Evolutionary conservation across 345 rosid species (phyloP).

Genomic region (Aquilaria yunnanensis): DNA sequence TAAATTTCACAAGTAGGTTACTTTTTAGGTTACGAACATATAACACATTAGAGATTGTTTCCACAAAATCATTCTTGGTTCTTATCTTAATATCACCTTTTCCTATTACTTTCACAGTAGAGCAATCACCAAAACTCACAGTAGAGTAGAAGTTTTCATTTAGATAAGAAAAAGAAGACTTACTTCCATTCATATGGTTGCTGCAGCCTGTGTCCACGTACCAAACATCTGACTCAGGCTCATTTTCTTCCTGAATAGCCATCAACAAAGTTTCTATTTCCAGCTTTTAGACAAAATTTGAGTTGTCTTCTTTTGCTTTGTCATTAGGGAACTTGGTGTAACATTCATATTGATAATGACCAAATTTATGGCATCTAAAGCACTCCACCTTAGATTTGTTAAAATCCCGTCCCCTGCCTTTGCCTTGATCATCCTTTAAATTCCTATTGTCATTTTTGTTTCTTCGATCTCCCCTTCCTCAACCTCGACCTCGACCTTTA

Average conservation of each 20-base stretch:
- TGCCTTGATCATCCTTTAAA: constrained; percentile 1
- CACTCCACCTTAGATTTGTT: constrained; percentile 10
- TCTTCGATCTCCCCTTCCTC: neutral
- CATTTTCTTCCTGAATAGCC: neutral
- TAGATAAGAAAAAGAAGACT: neutral
- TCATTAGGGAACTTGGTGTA: neutral
- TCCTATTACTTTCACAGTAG: neutral
- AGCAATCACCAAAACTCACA: neutral
- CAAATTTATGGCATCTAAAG: neutral
- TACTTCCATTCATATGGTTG: constrained; percentile 7
- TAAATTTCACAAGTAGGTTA: neutral
- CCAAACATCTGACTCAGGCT: neutral
- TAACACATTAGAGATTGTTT: neutral
- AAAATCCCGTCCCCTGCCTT: constrained; percentile 3
- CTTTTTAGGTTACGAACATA: neutral
- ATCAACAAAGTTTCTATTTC: constrained; percentile 1
- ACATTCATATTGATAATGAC: constrained; percentile 7
- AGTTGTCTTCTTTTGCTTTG: neutral
- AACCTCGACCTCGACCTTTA: constrained; percentile 1
- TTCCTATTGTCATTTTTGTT: neutral
- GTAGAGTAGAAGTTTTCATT: neutral
- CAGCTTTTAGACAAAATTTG: neutral
- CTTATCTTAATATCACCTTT: neutral
- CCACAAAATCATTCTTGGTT: neutral
- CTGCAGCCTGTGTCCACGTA: neutral